Base-by-base conservation (phyloP, 345 rosid species). In the Populus euphratica region DNA sequence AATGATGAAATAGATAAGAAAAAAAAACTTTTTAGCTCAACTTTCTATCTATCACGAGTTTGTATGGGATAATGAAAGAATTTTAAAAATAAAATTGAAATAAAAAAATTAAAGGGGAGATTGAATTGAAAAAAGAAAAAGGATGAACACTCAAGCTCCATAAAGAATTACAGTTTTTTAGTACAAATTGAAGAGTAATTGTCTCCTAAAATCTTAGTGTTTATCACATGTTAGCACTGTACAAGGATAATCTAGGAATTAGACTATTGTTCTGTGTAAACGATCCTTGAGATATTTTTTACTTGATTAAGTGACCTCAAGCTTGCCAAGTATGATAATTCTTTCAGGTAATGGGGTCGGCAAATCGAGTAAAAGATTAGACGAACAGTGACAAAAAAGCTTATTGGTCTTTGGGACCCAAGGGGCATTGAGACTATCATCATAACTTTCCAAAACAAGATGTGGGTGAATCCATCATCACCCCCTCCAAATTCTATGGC, bases 391-490 rank as follows among this genome's bases (percentile, higher is more conserved):
- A 54, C 16, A 25, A 17, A 41, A 35, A 35, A 27, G 31, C 16
- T 38, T 16, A 25, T n/a, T 62, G 76, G 20, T 52, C 36, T 6
- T 14, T 27, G 76, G 67, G 52, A 21, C 61, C 61, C 20, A 6
- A 20, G 61, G n/a, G 10, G 16, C 27, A 5, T 38, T 33, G 66
- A 38, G 20, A 52, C 47, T 73, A 36, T n/a, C 68, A 61, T 56
- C 36, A 33, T 33, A n/a, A n/a, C 29, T 36, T 35, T 73, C 49
- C 61, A 35, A 75, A 68, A 68, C 72, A 68, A 76, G 78, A 74
- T 23, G 70, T 68, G 72, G 78, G 72, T 50, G 72, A n/a, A n/a
- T 76, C 23, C 73, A 76, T 76, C 73, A 66, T 76, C 73, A 35
- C 66, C 50, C 44, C 50, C 29, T 31, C 16, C 27, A 27, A 27